These are phyloP conservation scores for Podospora tetraspora DNA, from an alignment of 495 filamentous ascomycete species.

Conservation along the genomic window DNA sequence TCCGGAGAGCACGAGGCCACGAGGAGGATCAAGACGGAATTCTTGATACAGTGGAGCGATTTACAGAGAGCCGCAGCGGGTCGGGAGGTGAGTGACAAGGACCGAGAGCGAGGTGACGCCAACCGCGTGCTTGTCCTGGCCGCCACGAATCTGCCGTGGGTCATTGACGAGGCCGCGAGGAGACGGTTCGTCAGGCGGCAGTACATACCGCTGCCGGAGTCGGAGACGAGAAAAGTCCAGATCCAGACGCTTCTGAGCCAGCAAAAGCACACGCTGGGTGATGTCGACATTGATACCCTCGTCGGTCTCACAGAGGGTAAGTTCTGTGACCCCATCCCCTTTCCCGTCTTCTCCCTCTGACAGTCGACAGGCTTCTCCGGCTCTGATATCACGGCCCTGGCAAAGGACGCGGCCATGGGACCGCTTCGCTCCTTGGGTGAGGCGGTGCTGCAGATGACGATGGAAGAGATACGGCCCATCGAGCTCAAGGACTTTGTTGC, in stretches of 20 bases:
- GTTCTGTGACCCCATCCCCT: constrained; percentile 14
- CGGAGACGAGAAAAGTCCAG: constrained; percentile 70
- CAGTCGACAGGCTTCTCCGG: constrained; percentile 75
- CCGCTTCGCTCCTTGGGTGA: constrained; percentile 89
- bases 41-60: constrained; percentile 96
- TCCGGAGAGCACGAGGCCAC: constrained; percentile 89
- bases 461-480: constrained; percentile 91
- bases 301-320: constrained; percentile 84
- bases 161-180: constrained; percentile 92
- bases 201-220: constrained; percentile 92
- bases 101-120: constrained; percentile 62
- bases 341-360: constrained; percentile 3
- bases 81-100: constrained; percentile 63
- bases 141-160: constrained; percentile 96
- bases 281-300: constrained; percentile 67
- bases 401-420: constrained; percentile 98
- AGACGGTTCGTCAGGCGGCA: constrained; percentile 88
- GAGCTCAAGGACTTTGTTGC: constrained; percentile 75
- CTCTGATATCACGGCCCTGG: constrained; percentile 93
- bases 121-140: constrained; percentile 89
- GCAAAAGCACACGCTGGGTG: constrained; percentile 76
- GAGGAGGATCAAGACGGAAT: constrained; percentile 93
- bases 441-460: constrained; percentile 79
- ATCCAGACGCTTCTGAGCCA: constrained; percentile 71
- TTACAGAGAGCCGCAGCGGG: constrained; percentile 88